Evolutionary conservation across 2,329 filamentous ascomycete species (phyloP).

Genomic region (Domatiomyces catenatus): DNA sequence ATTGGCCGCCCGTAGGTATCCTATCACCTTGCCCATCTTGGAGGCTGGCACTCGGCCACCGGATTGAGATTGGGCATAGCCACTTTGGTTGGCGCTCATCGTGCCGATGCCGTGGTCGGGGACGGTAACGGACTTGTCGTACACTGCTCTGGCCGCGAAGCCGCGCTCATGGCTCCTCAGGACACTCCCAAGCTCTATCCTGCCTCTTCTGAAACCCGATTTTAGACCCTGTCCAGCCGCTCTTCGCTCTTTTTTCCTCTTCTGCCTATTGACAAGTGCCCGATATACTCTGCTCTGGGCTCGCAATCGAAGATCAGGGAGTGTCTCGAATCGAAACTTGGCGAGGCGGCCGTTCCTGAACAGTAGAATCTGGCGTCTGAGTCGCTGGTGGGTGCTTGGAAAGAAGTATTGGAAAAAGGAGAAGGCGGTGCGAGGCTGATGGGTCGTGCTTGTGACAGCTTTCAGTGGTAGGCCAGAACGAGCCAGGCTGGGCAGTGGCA

Average conservation of each 20-base stretch:
- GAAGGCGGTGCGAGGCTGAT: slow-evolving; percentile 14
- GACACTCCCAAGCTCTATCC: slow-evolving; percentile 13
- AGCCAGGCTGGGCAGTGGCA: slow-evolving; percentile 5
- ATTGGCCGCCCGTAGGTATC: slow-evolving; percentile 56
- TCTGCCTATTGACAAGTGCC: slow-evolving; percentile 53
- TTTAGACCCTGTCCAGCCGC: slow-evolving; percentile 34
- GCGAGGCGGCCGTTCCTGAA: slow-evolving; percentile 40
- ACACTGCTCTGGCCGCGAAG: not conserved
- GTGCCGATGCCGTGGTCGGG: slow-evolving; percentile 1
- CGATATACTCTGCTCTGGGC: slow-evolving; percentile 64
- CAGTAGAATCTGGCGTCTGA: slow-evolving; percentile 26
- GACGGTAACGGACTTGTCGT: slow-evolving; percentile 7
- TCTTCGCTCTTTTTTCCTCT: slow-evolving; percentile 35
- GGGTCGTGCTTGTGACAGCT: not conserved
- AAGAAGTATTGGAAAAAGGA: slow-evolving; percentile 51
- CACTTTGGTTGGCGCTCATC: not conserved
- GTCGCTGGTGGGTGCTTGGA: slow-evolving; percentile 47
- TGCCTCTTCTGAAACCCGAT: slow-evolving; percentile 24
- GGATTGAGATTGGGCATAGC: slow-evolving; percentile 8
- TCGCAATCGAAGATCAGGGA: slow-evolving; percentile 54
- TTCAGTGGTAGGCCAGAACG: not conserved
- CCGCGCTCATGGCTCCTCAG: slow-evolving; percentile 19
- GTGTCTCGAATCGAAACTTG: slow-evolving; percentile 56
- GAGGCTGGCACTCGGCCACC: slow-evolving; percentile 45
- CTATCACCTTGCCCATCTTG: slow-evolving; percentile 63